Conservation (phyloP, 768 basidiomycete genomes). For the Cyclocybe cylindracea region DNA sequence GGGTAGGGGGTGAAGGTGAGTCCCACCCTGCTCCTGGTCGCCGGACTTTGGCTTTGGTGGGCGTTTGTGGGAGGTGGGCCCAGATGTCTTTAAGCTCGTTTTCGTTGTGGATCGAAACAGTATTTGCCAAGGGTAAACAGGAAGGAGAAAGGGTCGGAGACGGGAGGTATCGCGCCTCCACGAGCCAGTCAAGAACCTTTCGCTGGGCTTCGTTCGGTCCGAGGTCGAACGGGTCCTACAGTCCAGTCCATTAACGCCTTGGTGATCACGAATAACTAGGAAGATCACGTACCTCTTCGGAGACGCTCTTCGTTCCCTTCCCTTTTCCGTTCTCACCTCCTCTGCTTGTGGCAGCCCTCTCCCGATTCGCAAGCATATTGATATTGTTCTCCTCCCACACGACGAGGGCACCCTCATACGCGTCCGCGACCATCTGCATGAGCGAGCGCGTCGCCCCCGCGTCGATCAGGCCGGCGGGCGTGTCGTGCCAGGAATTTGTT, state of each 20-base stretch:
- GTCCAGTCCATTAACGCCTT: not conserved
- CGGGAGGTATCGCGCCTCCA: not conserved
- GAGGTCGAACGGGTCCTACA: not conserved
- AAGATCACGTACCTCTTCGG: not conserved
- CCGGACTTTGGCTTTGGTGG: too few species aligned
- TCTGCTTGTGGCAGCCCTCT: too few species aligned
- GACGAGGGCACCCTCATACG: slow-evolving; percentile 6
- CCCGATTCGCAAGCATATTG: not conserved
- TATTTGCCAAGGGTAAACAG: too few species aligned
- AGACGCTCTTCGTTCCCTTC: too few species aligned
- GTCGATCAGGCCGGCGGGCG: not conserved
- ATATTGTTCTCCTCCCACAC: slow-evolving; percentile 4
- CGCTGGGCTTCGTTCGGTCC: not conserved
- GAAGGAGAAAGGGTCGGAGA: too few species aligned
- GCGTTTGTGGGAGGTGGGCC: too few species aligned
- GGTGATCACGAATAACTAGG: not conserved
- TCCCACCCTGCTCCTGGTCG: too few species aligned
- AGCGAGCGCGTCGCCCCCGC: slow-evolving; percentile 3
- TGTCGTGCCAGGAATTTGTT: not conserved
- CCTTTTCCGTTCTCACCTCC: too few species aligned
- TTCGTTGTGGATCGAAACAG: too few species aligned
- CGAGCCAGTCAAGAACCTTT: not conserved
- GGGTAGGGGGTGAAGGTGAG: too few species aligned
- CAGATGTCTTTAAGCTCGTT: too few species aligned
- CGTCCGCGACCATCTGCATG: slow-evolving; percentile 16